A percentile compares a stretch with the other conserved stretches of the same genome.
These are phyloP conservation scores for Hippophae tibetana DNA, from an alignment of 306 rosid genomes.

Conservation along the genomic window DNA sequence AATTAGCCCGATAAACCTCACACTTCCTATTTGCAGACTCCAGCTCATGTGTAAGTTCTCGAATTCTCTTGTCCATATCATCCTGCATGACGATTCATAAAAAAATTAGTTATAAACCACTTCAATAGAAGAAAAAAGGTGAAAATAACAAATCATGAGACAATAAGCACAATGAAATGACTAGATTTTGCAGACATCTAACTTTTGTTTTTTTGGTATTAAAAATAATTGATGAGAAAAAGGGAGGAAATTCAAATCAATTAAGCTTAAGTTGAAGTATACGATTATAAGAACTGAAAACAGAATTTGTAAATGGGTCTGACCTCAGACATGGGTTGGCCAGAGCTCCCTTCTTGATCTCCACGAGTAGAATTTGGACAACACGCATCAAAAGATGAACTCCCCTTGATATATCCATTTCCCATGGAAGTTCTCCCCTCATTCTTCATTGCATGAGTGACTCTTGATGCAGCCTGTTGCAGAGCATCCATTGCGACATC, in stretches of 20 bases:
- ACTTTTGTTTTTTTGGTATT: too few relatives aligned
- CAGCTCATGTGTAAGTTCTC: constrained; percentile 58
- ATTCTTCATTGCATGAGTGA: constrained; percentile 44
- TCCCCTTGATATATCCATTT: constrained; percentile 53
- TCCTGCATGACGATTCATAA: constrained; percentile 49
- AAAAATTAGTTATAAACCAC: not conserved
- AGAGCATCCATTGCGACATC: constrained; percentile 61
- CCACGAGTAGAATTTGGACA: constrained; percentile 31
- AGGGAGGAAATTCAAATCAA: not conserved
- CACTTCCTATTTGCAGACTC: constrained; percentile 74
- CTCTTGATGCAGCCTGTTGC: constrained; percentile 62
- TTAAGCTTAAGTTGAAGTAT: not conserved
- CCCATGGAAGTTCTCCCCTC: constrained; percentile 40
- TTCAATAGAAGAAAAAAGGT: not conserved
- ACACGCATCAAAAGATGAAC: constrained; percentile 32
- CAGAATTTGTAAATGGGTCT: constrained; percentile 20
- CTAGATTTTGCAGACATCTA: not conserved
- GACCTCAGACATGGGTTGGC: constrained; percentile 67
- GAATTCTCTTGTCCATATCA: constrained; percentile 72
- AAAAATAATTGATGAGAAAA: not conserved
- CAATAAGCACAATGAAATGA: not conserved
- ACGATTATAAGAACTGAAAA: constrained; percentile 2
- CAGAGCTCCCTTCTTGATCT: constrained; percentile 41
- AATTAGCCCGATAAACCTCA: constrained; percentile 86
- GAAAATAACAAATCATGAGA: not conserved